These are phyloP conservation scores for Sporormia fimetaria DNA, from an alignment of 495 filamentous ascomycete genomes.

Conservation along the genomic window DNA sequence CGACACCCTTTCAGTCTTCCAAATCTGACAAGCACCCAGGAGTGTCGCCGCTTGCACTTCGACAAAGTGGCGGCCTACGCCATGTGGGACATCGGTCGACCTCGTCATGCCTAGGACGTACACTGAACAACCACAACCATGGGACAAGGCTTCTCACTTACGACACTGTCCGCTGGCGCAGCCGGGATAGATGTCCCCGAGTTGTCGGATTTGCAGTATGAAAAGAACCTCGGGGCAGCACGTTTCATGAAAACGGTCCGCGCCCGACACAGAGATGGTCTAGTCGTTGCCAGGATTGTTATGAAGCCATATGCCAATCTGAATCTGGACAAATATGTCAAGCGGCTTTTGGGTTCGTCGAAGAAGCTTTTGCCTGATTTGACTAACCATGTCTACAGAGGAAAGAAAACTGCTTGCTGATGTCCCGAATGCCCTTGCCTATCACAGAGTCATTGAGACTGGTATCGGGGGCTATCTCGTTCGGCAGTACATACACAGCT, in stretches of 20 bases:
- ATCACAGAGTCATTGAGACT: slow-evolving; percentile 83
- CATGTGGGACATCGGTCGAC: too few species aligned
- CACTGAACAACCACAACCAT: slow-evolving; percentile 40
- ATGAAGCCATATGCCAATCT: slow-evolving; percentile 77
- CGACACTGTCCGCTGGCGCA: slow-evolving; percentile 76
- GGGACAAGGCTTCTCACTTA: slow-evolving; percentile 94
- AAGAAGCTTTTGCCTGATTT: slow-evolving; percentile 34
- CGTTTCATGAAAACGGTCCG: slow-evolving; percentile 95
- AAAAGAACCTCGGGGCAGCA: slow-evolving; percentile 85
- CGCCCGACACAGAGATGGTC: slow-evolving; percentile 75
- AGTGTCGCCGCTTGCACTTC: too few species aligned
- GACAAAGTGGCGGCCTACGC: too few species aligned
- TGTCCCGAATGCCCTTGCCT: slow-evolving; percentile 82
- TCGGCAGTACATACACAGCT: slow-evolving; percentile 93
- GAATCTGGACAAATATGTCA: slow-evolving; percentile 65
- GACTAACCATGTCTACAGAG: slow-evolving; percentile 38
- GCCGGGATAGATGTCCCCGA: slow-evolving; percentile 91
- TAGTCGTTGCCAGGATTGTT: slow-evolving; percentile 86
- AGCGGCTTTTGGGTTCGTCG: slow-evolving; percentile 64
- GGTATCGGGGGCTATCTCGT: slow-evolving; percentile 84
- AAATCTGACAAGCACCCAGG: too few species aligned
- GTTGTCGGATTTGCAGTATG: slow-evolving; percentile 77
- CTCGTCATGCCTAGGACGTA: not conserved
- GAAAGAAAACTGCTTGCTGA: slow-evolving; percentile 70
- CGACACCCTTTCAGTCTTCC: too few species aligned